Conservation (phyloP, 2,329 filamentous ascomycete genomes). For the Fusarium sororula region DNA sequence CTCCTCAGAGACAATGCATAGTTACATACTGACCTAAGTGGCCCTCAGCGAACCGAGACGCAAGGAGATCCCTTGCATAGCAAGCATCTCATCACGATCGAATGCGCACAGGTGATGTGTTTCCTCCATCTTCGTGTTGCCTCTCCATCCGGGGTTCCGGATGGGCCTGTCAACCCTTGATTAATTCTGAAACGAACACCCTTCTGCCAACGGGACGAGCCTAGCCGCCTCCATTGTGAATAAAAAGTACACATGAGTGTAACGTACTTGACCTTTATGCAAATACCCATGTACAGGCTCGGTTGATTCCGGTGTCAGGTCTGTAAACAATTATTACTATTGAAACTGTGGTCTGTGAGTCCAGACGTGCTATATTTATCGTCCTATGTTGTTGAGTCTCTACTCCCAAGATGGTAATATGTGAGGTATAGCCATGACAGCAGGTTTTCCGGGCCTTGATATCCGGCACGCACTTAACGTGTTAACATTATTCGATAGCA, state of each 20-base stretch:
- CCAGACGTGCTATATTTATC: constrained; percentile 1
- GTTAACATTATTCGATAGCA: background rate
- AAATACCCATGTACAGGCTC: constrained; percentile 20
- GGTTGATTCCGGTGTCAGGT: constrained; percentile 30
- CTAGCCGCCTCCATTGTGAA: constrained; percentile 10
- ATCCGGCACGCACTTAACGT: background rate
- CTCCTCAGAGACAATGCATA: background rate
- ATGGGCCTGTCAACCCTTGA: constrained; percentile 13
- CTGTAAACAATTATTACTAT: background rate
- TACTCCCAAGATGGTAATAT: constrained; percentile 1
- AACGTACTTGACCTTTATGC: constrained; percentile 1
- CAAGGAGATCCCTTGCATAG: constrained; percentile 1
- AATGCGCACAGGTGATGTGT: constrained; percentile 9
- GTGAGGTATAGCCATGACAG: background rate
- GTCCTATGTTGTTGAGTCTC: constrained; percentile 7
- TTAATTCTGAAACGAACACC: constrained; percentile 27
- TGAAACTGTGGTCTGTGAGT: constrained; percentile 11
- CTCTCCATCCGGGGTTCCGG: constrained; percentile 4
- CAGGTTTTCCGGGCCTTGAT: background rate
- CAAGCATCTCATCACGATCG: background rate
- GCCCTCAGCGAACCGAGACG: background rate
- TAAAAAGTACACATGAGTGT: background rate
- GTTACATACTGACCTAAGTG: background rate
- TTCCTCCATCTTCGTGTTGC: constrained; percentile 3
- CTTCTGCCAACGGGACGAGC: constrained; percentile 9